These are phyloP conservation scores for Candida vaughaniae DNA, from an alignment of 805 yeast species.

Conservation along the genomic window DNA sequence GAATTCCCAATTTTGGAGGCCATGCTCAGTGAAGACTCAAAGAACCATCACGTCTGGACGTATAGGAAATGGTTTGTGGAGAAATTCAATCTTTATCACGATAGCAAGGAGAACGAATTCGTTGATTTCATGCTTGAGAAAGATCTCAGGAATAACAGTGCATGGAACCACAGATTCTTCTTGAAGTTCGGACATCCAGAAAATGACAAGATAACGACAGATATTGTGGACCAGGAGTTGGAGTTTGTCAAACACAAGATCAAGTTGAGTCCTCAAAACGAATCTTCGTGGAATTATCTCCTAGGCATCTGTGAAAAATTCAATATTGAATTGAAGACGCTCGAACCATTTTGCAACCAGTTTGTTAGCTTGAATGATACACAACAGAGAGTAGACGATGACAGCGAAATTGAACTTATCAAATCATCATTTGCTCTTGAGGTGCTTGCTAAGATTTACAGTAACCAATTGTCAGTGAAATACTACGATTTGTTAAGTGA, in stretches of 20 bases:
- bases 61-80: conserved; percentile 81
- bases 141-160: conserved; percentile 87
- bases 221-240: conserved; percentile 44
- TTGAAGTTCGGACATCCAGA: conserved; percentile 28
- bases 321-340: conserved; percentile 26
- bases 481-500: conserved; percentile 52
- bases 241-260: conserved; percentile 52
- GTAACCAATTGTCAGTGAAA: conserved; percentile 32
- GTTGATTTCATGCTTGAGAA: conserved; percentile 45
- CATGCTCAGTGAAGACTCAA: conserved; percentile 76
- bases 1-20: conserved; percentile 66
- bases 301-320: conserved; percentile 48
- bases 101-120: conserved; percentile 51
- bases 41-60: conserved; percentile 97
- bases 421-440: conserved; percentile 66
- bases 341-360: conserved; percentile 45
- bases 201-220: conserved; percentile 11
- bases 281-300: conserved; percentile 84
- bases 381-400: conserved; percentile 9
- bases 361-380: conserved; percentile 34
- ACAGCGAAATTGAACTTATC: conserved; percentile 21
- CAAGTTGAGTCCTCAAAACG: conserved; percentile 69
- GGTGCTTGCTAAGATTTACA: conserved; percentile 52
- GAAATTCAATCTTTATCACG: conserved; percentile 47
- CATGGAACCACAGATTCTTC: conserved; percentile 86